phyloP scores from a whole-genome alignment of 331 rosid species.

The Quercus phellos region DNA sequence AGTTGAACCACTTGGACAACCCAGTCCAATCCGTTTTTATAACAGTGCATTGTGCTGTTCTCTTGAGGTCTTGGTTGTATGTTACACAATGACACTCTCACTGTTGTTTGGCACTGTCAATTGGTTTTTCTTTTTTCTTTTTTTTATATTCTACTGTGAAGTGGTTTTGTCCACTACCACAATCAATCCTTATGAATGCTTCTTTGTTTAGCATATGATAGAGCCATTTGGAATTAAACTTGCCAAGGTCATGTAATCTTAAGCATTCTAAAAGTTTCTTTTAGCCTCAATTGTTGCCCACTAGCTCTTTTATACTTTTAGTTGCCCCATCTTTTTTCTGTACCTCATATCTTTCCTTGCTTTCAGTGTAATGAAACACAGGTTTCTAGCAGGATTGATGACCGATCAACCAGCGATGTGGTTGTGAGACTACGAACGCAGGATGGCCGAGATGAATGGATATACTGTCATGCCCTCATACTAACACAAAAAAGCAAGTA shows the following conservation, averaged over 20 bases:
- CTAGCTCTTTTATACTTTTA: not conserved
- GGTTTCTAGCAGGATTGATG: slow-evolving; percentile 46
- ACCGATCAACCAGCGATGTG: slow-evolving; percentile 77
- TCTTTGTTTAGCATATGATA: not conserved
- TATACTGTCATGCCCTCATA: slow-evolving; percentile 66
- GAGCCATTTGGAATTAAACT: not conserved
- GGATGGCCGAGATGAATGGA: slow-evolving; percentile 84
- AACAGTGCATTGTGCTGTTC: too few relatives aligned
- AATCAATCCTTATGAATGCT: not conserved
- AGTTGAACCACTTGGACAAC: too few relatives aligned
- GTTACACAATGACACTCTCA: not conserved
- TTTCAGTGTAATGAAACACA: slow-evolving; percentile 51
- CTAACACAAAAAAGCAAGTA: slow-evolving; percentile 61
- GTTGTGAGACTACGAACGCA: slow-evolving; percentile 86
- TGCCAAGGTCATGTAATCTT: not conserved
- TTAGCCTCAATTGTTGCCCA: not conserved
- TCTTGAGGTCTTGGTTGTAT: not conserved
- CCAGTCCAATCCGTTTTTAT: too few relatives aligned
- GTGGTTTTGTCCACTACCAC: not conserved
- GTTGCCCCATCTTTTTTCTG: not conserved
- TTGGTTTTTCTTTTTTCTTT: not conserved
- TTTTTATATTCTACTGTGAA: not conserved
- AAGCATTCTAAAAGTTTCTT: not conserved
- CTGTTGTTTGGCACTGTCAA: not conserved
- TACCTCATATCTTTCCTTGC: slow-evolving; percentile 14